Evolutionary conservation across 139 green algal genomes (phyloP), one percentile per base, ranked within the genome.

Genomic region (Coelastrella sp.): DNA sequence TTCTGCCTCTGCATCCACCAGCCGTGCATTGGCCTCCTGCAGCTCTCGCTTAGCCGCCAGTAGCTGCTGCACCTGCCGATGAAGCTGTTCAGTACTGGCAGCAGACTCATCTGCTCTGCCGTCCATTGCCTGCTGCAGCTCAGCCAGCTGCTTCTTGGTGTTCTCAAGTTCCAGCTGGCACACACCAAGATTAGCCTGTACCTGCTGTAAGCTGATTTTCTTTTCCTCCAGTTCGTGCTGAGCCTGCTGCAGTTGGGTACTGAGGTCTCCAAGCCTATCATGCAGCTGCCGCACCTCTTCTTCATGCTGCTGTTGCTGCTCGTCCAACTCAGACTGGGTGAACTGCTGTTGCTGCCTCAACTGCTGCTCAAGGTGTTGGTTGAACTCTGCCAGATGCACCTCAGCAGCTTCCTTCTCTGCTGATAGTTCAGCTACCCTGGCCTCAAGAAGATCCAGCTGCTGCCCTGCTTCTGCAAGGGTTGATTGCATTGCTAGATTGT

Each of bases 251-350:
- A 45, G 21, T 53, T 82, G 51, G 13, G 51, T 15, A 27, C 11
- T 25, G 23, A 63, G 25, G 13, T 51, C 35, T 3, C 53, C 21
- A 4, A 82, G 53, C 75, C 75, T 60, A 30, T 45, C 15, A 3
- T 66, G 53, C 75, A 82, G 21, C 23, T 43, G 11, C 6, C 75
- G 21, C 23, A 82, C 53, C 75, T 82, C 75, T 23, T 71, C 51
- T 45, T 82, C 75, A 53, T 82, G 75, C 75, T 82, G 75, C 37
- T 64, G 50, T 53, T 82, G 75, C 53, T 82, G 75, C 75, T 82
- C 75, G 13, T 82, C 75, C 9, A 82, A 53, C 35, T 82, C 75
- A 40, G 2, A 5, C 15, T 57, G 40, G 11, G 32, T 30, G 34
- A 53, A 53, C 21, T 51, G 34, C 75, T 82, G 11, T 23, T 53